Percentiles rank a stretch among this genome's conserved stretches.
These are phyloP conservation scores for Jackrogersella minutella DNA, from an alignment of 495 filamentous ascomycete genomes.

Conservation along the genomic window DNA sequence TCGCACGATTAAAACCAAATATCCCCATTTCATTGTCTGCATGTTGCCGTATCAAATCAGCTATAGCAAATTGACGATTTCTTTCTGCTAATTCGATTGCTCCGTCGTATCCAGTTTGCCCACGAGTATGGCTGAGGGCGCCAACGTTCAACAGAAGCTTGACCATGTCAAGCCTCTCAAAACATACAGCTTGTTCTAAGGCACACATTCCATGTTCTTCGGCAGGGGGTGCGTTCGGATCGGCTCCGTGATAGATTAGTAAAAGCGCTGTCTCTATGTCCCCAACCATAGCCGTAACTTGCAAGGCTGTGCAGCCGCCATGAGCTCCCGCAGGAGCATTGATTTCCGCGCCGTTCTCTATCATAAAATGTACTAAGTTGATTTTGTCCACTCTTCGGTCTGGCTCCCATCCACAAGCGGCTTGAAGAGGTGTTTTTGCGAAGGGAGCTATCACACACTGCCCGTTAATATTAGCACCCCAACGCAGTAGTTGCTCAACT, in stretches of 20 bases:
- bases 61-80: neutral
- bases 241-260: conserved; percentile 32
- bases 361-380: conserved; percentile 11
- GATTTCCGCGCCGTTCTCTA: conserved; percentile 17
- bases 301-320: conserved; percentile 7
- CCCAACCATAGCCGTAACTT: neutral
- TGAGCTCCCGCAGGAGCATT: conserved; percentile 9
- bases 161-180: conserved; percentile 29
- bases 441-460: neutral
- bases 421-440: conserved; percentile 23
- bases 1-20: conserved; percentile 11
- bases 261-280: conserved; percentile 24
- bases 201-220: neutral
- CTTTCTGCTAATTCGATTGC: conserved; percentile 9
- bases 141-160: conserved; percentile 27
- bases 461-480: conserved; percentile 35
- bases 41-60: conserved; percentile 11
- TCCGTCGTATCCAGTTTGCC: conserved; percentile 28
- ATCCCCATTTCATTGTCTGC: neutral
- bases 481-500: conserved; percentile 24
- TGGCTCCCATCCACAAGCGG: neutral
- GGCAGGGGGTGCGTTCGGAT: conserved; percentile 18
- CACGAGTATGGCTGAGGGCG: conserved; percentile 14
- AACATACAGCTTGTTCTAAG: conserved; percentile 8
- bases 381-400: neutral